phyloP scores from a whole-genome alignment of 2,329 filamentous ascomycete genomes.

The Aureobasidium mangrovei region DNA sequence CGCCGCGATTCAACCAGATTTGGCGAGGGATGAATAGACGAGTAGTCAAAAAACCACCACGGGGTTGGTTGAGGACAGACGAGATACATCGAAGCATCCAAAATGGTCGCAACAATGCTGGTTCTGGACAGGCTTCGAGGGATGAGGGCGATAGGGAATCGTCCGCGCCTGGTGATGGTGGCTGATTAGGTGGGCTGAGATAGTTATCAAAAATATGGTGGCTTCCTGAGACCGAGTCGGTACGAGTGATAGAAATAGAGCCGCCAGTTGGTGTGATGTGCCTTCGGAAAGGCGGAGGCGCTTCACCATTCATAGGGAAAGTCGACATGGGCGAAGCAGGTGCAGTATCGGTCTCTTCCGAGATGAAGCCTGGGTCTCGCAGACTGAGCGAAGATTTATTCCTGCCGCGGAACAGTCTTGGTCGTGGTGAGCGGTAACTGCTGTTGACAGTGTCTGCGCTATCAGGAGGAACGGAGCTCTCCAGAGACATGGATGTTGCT shows the following conservation, averaged over 20 bases:
- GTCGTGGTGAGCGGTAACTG: conserved; percentile 16
- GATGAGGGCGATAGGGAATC: conserved; percentile 58
- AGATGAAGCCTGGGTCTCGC: conserved; percentile 54
- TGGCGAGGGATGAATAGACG: conserved; percentile 88
- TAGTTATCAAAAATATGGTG: conserved; percentile 69
- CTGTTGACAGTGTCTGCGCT: conserved; percentile 8
- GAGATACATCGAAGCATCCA: conserved; percentile 96
- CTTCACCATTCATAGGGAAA: conserved; percentile 5
- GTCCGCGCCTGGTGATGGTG: conserved; percentile 23
- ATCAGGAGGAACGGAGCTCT: conserved; percentile 11
- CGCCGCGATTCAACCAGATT: conserved; percentile 87
- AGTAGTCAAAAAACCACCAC: conserved; percentile 84
- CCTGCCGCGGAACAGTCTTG: conserved; percentile 32
- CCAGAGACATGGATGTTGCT: conserved; percentile 14
- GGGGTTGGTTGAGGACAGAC: conserved; percentile 82
- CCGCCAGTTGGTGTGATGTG: conserved; percentile 9
- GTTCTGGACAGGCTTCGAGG: conserved; percentile 84
- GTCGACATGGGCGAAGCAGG: conserved; percentile 16
- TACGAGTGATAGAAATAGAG: neutral
- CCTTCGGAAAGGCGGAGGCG: neutral
- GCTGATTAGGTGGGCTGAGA: conserved; percentile 18
- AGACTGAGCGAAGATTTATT: conserved; percentile 53
- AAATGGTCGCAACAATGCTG: conserved; percentile 84
- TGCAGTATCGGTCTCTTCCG: conserved; percentile 13
- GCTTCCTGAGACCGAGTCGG: conserved; percentile 47